Conservation (phyloP, 2,329 filamentous ascomycete species). For the Epichloe scottii region DNA sequence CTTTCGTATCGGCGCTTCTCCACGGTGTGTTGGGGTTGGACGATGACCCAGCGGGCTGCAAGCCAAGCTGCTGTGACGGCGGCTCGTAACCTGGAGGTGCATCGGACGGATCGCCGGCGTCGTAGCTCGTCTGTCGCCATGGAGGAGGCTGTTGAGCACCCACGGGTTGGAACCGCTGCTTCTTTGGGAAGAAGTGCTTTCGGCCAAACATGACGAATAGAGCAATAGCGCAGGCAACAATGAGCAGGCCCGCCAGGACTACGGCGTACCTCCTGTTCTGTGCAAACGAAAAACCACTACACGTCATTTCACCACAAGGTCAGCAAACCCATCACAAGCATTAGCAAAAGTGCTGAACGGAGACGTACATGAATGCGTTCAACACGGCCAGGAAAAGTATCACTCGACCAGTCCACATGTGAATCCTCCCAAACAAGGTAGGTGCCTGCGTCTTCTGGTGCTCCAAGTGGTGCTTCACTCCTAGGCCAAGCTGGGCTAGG, state of each 20-base stretch:
- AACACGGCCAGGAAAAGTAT: slow-evolving; percentile 39
- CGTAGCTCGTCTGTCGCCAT: slow-evolving; percentile 15
- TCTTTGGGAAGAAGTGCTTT: slow-evolving; percentile 15
- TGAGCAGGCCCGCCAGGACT: slow-evolving; percentile 34
- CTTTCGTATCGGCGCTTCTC: slow-evolving; percentile 13
- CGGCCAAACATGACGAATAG: slow-evolving; percentile 23
- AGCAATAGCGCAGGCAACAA: slow-evolving; percentile 27
- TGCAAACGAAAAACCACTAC: slow-evolving; percentile 45
- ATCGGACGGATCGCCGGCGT: slow-evolving; percentile 14
- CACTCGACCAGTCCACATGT: slow-evolving; percentile 44
- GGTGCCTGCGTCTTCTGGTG: slow-evolving; percentile 36
- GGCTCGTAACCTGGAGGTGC: slow-evolving; percentile 22
- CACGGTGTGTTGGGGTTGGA: slow-evolving; percentile 14
- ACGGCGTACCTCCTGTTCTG: slow-evolving; percentile 33
- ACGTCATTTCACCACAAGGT: slow-evolving; percentile 5
- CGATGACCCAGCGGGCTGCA: slow-evolving; percentile 16
- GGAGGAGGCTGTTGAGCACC: slow-evolving; percentile 16
- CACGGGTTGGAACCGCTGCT: slow-evolving; percentile 4
- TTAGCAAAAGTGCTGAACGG: too few species aligned
- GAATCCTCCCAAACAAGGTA: slow-evolving; percentile 38
- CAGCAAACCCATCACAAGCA: neutral
- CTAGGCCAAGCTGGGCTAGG: slow-evolving; percentile 40
- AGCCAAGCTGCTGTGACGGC: slow-evolving; percentile 18
- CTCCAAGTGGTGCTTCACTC: slow-evolving; percentile 41
- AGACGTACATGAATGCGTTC: slow-evolving; percentile 43